Base-by-base conservation (phyloP, 2,329 filamentous ascomycete species). In the Microdochium trichocladiopsis region DNA sequence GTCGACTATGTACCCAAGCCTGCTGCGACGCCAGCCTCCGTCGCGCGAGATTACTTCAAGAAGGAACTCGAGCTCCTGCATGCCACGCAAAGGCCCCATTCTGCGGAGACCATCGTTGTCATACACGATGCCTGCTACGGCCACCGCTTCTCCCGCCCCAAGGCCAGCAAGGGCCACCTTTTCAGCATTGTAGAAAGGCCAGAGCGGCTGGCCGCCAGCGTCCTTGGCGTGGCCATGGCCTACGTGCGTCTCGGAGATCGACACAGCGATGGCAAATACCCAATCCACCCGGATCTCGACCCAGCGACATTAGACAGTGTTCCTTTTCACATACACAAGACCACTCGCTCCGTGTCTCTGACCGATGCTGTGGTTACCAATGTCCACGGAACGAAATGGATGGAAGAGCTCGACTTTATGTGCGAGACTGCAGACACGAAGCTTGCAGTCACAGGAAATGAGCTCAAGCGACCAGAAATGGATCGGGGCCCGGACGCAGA, bases 121-220 rank as follows among this genome's bases (percentile, higher is more conserved):
- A 73, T 99, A 2, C 91, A 97, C 62, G 94, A 99, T 71, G 86
- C 88, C 51, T 96, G 93, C 69, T 99, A 97, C 66, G 92, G 93
- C 23, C 94, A 99, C 71, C 86, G 91, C 22, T 99, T 85, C 68
- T 90, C 92, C 11, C 81, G 94, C 47, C 90, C 90, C 3, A 86
- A 88, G 60, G 87, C 90, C 1, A 86, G 83, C 22, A 87, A 87
- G 61, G 78, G 74, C 47, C 79, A 80, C 16, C 77, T 97, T 1
- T 83, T 76, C 61, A 88, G 85, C 52, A 96, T 99, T 58, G 92
- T 99, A 49, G 94, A 99, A 71, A 80, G 94, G 11, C 94, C 94
- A 0, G 94, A 99, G 72, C 80, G 94, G 54, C 84, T 99, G 57
- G 88, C 88, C 60, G 94, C 94, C 4, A 84, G 84, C 55, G 82